Base-by-base conservation (phyloP, 2,329 filamentous ascomycete species). In the Emmonsia crescens region DNA sequence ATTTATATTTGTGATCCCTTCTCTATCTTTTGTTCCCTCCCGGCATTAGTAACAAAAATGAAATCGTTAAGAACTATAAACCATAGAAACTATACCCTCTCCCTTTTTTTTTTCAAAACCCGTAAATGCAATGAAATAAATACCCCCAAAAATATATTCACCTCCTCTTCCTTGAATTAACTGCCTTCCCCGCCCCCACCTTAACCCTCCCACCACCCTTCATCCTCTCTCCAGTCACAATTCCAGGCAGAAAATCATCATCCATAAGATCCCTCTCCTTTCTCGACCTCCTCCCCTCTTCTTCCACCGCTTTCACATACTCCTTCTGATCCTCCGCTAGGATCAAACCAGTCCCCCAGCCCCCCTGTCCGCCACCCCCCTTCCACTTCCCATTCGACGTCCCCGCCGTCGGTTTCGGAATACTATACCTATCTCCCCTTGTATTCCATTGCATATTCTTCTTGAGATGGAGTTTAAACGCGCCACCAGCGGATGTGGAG, bases 391-490 rank as follows among this genome's bases (percentile, higher is more conserved):
- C 91, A 74, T 86, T 96, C 6, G 92, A 77, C 16, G 84, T 87
- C 1, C 94, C 94, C 64, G 89, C 85, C 14, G 89, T 83, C 0
- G 94, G 89, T 78, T 96, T 97, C 1, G 94, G 94, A 52, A 99
- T 86, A 73, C 91, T 95, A 79, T 88, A 99, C 44, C 90, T 85
- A 74, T 96, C 94, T 59, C 94, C 94, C 29, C 92, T 83, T 67
- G 88, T 96, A 76, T 96, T 97, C 87, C 88, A 96, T 77, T 96
- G 91, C 80, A 94, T 96, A 75, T 96, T 96, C 75, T 86, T 87
- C 80, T 96, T 96, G 63, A 99, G 80, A 72, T 96, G 89, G 63
- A 99, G 76, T 63, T 83, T 86, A 78, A 96, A 95, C 68, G 87
- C 85, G 59, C 94, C 94, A 58, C 85, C 83, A 31, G 85, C 80